A percentile compares a stretch with the other conserved stretches of the same genome.
These are phyloP conservation scores for Aspergillus transmontanensis DNA, from an alignment of 2,329 filamentous ascomycete genomes.

Conservation along the genomic window DNA sequence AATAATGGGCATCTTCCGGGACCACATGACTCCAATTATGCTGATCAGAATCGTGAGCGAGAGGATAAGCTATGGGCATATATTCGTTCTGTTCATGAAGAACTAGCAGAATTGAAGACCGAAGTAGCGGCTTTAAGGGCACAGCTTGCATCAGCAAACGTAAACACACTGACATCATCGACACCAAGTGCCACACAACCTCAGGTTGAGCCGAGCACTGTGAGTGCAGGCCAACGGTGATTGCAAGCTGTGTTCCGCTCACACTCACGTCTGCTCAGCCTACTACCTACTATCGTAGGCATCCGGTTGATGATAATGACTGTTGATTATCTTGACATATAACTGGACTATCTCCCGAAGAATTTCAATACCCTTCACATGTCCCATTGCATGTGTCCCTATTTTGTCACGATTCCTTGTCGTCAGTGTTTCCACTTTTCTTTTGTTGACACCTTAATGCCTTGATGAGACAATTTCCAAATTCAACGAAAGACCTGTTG, in stretches of 20 bases:
- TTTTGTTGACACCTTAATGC: slow-evolving; percentile 1
- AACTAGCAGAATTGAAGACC: slow-evolving; percentile 42
- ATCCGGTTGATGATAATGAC: background rate
- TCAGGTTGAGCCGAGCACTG: slow-evolving; percentile 15
- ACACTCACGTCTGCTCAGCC: background rate
- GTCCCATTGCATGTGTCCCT: slow-evolving; percentile 6
- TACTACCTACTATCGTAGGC: background rate
- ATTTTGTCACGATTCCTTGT: slow-evolving; percentile 8
- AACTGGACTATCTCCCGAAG: background rate
- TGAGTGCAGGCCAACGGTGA: slow-evolving; percentile 21
- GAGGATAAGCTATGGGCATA: slow-evolving; percentile 48
- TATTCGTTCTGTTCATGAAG: slow-evolving; percentile 46
- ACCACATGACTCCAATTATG: slow-evolving; percentile 26
- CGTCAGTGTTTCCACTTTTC: slow-evolving; percentile 1
- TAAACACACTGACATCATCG: slow-evolving; percentile 24
- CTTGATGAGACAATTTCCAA: background rate
- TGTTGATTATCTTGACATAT: background rate
- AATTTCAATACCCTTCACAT: slow-evolving; percentile 10
- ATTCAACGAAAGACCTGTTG: background rate
- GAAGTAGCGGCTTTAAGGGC: slow-evolving; percentile 45
- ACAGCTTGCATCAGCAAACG: slow-evolving; percentile 39
- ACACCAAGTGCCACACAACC: slow-evolving; percentile 17
- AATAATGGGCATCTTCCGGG: slow-evolving; percentile 20
- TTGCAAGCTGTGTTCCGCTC: background rate
- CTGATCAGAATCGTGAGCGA: slow-evolving; percentile 35